Conservation (phyloP, 2,329 filamentous ascomycete genomes). For the Microcyclospora tardicrescens region DNA sequence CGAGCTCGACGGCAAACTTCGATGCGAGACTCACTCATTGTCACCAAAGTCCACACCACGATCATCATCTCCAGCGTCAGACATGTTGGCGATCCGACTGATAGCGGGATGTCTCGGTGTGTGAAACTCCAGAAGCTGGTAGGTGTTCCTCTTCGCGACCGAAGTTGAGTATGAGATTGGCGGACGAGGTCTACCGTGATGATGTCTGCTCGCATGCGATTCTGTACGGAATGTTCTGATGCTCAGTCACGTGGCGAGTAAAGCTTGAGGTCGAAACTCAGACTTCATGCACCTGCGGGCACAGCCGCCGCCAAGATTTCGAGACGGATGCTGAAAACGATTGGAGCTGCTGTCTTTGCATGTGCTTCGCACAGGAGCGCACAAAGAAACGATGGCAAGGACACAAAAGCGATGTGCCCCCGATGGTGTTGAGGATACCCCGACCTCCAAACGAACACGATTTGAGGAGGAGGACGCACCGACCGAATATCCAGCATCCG, state of each 20-base stretch:
- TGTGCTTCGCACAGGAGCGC: not conserved
- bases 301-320: not conserved
- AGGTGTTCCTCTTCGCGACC: too few relatives aligned
- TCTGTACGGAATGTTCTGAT: too few relatives aligned
- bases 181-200: not conserved
- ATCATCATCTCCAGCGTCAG: constrained; percentile 29
- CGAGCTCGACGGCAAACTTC: constrained; percentile 1
- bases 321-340: not conserved
- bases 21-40: constrained; percentile 15
- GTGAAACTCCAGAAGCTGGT: too few relatives aligned
- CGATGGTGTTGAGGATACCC: not conserved
- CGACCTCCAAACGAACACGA: not conserved
- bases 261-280: not conserved
- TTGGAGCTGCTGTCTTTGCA: not conserved
- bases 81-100: constrained; percentile 22
- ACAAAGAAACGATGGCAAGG: not conserved
- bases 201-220: not conserved
- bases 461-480: not conserved
- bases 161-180: too few relatives aligned
- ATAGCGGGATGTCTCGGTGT: too few relatives aligned
- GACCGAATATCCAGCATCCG: not conserved
- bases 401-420: not conserved
- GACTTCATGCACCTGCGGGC: not conserved
- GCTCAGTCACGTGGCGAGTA: too few relatives aligned
- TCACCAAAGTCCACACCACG: constrained; percentile 22